Base-by-base conservation (phyloP, 768 basidiomycete species). In the Mycena capillaripes region DNA sequence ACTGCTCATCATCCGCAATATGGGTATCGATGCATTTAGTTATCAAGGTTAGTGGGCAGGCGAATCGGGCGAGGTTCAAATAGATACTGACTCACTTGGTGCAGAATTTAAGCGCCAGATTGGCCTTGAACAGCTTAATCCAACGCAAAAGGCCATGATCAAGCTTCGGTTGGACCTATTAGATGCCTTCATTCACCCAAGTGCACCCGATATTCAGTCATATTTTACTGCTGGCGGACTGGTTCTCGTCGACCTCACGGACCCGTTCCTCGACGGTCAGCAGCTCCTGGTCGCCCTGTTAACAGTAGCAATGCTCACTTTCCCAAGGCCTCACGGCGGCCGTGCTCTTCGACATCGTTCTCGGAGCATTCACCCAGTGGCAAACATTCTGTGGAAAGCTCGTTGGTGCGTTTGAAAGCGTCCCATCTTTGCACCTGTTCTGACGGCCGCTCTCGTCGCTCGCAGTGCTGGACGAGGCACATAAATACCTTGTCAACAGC, bases 221-320 rank as follows among this genome's bases (percentile, higher is more conserved):
- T 83, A 86, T 6, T 89, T 89, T 60, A 76, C 59, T 0, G 70
- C 81, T 5, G 87, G 87, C 6, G 83, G 86, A 59, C 67, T 89
- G 3, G 88, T 88, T 0, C 84, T 89, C 19, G 65, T 89, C 6
- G 88, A 89, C 57, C 82, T 89, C 0, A 87, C 88, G 0, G 88
- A 88, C 34, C 86, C 89, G 0, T 89, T 90, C 71, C 82, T 89
- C 34, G 89, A 89, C 65, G 78, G 86, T 10, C 78, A 78, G 3
- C 82, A 16, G 34, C 14, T 40, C 36, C 16, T 14, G 17, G n/a
- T 58, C 27, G 19, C 53, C 30, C n/a, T 10, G 30, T 57, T 44
- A 48, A n/a, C 38, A n/a, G 56, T 21, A 38, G 8, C 36, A 42
- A 4, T 25, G 25, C 4, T 29, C 10, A 9, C 52, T 65, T 11